These are phyloP conservation scores for Alternaria triticimaculans DNA, from an alignment of 2,329 filamentous ascomycete genomes.

Conservation along the genomic window DNA sequence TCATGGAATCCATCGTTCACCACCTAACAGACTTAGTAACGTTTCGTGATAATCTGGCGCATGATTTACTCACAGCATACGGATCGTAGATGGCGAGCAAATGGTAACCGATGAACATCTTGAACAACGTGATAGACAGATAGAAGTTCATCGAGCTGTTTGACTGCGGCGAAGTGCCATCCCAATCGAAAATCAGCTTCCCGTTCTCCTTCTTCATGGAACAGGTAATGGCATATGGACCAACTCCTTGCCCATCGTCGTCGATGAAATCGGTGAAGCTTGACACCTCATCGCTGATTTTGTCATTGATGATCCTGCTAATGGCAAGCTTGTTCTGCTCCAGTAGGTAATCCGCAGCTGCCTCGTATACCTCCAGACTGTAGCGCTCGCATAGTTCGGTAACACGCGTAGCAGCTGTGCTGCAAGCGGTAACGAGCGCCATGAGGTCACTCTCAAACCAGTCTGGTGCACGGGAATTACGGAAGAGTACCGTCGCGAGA, in stretches of 20 bases:
- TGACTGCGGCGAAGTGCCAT: constrained; percentile 57
- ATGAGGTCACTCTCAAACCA: constrained; percentile 59
- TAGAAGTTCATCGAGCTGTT: constrained; percentile 58
- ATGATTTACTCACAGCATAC: constrained; percentile 41
- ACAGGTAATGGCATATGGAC: constrained; percentile 57
- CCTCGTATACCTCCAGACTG: constrained; percentile 54
- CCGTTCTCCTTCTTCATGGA: constrained; percentile 55
- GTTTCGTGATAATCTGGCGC: not conserved
- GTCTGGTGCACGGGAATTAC: constrained; percentile 57
- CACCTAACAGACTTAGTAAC: constrained; percentile 21
- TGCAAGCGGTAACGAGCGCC: constrained; percentile 57
- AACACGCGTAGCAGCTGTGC: constrained; percentile 54
- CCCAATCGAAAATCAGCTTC: constrained; percentile 58
- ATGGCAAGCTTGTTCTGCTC: constrained; percentile 54
- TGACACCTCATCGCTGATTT: constrained; percentile 52
- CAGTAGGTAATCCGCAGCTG: constrained; percentile 55
- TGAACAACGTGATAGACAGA: constrained; percentile 58
- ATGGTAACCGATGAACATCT: constrained; percentile 59
- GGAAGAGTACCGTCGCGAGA: constrained; percentile 55
- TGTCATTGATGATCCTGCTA: constrained; percentile 54
- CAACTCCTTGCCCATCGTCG: constrained; percentile 56
- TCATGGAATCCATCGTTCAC: constrained; percentile 62
- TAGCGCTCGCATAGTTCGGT: constrained; percentile 56
- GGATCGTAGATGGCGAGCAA: constrained; percentile 58
- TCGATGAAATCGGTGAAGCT: constrained; percentile 60